Percentiles rank a stretch among this genome's conserved stretches.
These are phyloP conservation scores for Penicillium flavigenum DNA, from an alignment of 495 filamentous ascomycete species.

Conservation along the genomic window DNA sequence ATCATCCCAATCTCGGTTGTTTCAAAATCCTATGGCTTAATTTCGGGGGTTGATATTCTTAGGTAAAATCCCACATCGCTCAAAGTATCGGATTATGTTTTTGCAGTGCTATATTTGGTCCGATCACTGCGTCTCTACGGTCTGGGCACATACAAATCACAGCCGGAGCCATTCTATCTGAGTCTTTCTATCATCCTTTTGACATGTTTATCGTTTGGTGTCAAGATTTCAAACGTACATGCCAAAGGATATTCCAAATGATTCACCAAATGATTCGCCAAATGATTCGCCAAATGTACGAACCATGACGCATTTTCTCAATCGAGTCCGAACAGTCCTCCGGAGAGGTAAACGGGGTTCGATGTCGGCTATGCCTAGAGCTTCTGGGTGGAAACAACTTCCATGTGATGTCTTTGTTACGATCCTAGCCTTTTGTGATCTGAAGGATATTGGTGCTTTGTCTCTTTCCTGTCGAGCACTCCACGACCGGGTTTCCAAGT, in stretches of 20 bases:
- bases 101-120: background rate
- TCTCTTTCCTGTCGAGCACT: constrained; percentile 26
- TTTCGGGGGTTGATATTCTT: background rate
- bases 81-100: background rate
- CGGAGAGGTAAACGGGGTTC: constrained; percentile 16
- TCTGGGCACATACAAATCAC: background rate
- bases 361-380: constrained; percentile 2
- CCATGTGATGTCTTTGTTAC: constrained; percentile 24
- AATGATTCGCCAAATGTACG: too few species aligned
- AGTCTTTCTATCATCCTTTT: background rate
- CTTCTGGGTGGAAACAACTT: constrained; percentile 25
- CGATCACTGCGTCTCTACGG: background rate
- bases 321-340: constrained; percentile 21
- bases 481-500: constrained; percentile 21
- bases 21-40: constrained; percentile 1
- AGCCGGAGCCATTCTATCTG: background rate
- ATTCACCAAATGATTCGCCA: background rate
- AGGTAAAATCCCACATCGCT: background rate
- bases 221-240: background rate
- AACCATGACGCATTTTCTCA: constrained; percentile 20
- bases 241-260: background rate
- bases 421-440: constrained; percentile 23
- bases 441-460: constrained; percentile 26
- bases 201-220: background rate
- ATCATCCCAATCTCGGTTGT: constrained; percentile 9